phyloP scores from a whole-genome alignment of 2,329 filamentous ascomycete species.

The Penicillium sp. region DNA sequence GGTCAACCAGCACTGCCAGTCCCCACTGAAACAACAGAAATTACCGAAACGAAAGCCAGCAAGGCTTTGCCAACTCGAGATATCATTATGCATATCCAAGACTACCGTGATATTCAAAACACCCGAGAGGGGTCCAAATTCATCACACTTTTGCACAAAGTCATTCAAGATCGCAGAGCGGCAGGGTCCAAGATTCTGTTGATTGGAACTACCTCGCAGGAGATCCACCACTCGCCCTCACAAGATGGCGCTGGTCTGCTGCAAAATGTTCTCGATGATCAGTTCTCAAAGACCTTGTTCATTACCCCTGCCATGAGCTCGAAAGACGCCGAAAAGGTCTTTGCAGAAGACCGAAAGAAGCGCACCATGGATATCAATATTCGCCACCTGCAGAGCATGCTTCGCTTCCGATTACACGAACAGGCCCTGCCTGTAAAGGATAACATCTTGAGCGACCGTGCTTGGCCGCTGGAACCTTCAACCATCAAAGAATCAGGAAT shows the following conservation, averaged over 20 bases:
- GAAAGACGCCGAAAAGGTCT: slow-evolving; percentile 40
- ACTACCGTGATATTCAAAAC: slow-evolving; percentile 74
- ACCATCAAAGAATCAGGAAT: slow-evolving; percentile 42
- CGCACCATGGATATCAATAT: slow-evolving; percentile 60
- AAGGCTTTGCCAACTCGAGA: slow-evolving; percentile 31
- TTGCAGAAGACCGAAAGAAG: slow-evolving; percentile 51
- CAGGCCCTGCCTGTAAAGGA: slow-evolving; percentile 33
- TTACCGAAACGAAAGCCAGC: slow-evolving; percentile 9
- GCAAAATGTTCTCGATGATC: slow-evolving; percentile 48
- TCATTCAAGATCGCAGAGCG: slow-evolving; percentile 70
- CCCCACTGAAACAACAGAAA: slow-evolving; percentile 10
- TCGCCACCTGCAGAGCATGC: slow-evolving; percentile 64
- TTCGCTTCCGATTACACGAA: slow-evolving; percentile 45
- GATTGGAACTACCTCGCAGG: slow-evolving; percentile 69
- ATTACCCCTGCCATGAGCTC: slow-evolving; percentile 52
- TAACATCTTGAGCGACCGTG: slow-evolving; percentile 31
- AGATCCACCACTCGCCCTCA: slow-evolving; percentile 46
- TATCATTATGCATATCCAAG: slow-evolving; percentile 74
- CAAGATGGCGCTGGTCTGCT: slow-evolving; percentile 48
- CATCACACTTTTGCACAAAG: slow-evolving; percentile 66
- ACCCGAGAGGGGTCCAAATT: slow-evolving; percentile 69
- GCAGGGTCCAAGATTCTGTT: slow-evolving; percentile 72
- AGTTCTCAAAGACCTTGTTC: slow-evolving; percentile 55
- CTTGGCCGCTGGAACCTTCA: slow-evolving; percentile 33
- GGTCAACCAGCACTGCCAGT: slow-evolving; percentile 10